Percentiles rank a stretch among this genome's conserved stretches.
These are phyloP conservation scores for Talaromyces sp. DNA, from an alignment of 2,329 filamentous ascomycete genomes.

Conservation along the genomic window DNA sequence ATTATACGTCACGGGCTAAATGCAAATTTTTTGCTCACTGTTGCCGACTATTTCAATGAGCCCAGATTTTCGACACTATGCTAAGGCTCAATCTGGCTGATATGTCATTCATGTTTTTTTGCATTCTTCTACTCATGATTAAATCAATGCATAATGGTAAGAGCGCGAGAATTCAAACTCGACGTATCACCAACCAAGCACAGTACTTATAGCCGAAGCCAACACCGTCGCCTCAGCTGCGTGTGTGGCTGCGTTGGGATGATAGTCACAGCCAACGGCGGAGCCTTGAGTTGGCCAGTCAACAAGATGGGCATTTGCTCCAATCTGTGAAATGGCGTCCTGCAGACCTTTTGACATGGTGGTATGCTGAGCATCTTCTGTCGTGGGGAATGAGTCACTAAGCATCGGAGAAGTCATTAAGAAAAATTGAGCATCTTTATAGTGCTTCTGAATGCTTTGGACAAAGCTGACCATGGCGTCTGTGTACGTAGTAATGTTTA, in stretches of 20 bases:
- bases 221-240: slow-evolving; percentile 4
- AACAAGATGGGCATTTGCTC: slow-evolving; percentile 9
- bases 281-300: slow-evolving; percentile 15
- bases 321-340: slow-evolving; percentile 3
- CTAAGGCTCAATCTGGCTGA: background rate
- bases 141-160: background rate
- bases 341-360: slow-evolving; percentile 5
- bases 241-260: slow-evolving; percentile 12
- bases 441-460: slow-evolving; percentile 6
- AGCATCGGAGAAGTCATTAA: slow-evolving; percentile 16
- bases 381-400: slow-evolving; percentile 4
- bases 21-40: too few species aligned
- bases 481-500: background rate
- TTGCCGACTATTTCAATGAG: too few species aligned
- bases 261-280: slow-evolving; percentile 11
- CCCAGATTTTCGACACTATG: background rate
- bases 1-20: too few species aligned
- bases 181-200: background rate
- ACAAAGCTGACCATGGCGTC: slow-evolving; percentile 11
- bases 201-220: slow-evolving; percentile 1
- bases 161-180: background rate
- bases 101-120: background rate
- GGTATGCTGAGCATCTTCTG: slow-evolving; percentile 10
- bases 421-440: slow-evolving; percentile 4
- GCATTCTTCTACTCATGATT: background rate